Evolutionary conservation across 768 basidiomycete species (phyloP).

Genomic region (Tylopilus balloui): DNA sequence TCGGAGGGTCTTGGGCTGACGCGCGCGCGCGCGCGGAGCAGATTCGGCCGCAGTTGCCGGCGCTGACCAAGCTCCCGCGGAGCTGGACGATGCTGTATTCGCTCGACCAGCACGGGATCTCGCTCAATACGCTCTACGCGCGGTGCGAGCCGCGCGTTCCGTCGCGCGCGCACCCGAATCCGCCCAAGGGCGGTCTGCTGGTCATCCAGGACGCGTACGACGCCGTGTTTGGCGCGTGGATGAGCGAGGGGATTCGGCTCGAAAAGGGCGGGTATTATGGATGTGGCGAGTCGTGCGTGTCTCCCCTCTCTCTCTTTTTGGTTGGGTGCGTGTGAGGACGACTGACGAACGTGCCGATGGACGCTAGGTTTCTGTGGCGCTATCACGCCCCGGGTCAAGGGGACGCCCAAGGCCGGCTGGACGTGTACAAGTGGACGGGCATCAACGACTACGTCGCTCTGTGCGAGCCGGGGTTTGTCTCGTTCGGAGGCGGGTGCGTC

Average conservation of each 20-base stretch:
- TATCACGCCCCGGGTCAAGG: constrained; percentile 33
- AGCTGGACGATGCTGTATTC: constrained; percentile 83
- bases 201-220: constrained; percentile 62
- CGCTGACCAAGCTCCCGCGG: constrained; percentile 63
- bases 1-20: too few relatives aligned
- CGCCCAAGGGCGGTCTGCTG: constrained; percentile 50
- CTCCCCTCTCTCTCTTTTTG: not conserved
- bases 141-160: constrained; percentile 46
- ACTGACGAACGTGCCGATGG: not conserved
- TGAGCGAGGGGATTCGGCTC: constrained; percentile 61
- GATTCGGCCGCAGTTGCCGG: constrained; percentile 70
- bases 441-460: constrained; percentile 87
- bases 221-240: constrained; percentile 75
- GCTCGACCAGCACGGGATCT: constrained; percentile 93
- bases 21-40: constrained; percentile 30
- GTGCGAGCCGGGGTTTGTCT: constrained; percentile 75
- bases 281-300: constrained; percentile 64
- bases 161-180: constrained; percentile 17
- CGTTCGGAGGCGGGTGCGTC: constrained; percentile 84
- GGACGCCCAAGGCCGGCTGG: constrained; percentile 35
- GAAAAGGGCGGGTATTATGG: constrained; percentile 75
- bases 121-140: constrained; percentile 80
- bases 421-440: constrained; percentile 80
- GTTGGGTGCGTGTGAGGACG: too few relatives aligned
- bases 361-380: constrained; percentile 73